Base-by-base conservation (phyloP, 2,329 filamentous ascomycete species). In the Claviceps monticola region DNA sequence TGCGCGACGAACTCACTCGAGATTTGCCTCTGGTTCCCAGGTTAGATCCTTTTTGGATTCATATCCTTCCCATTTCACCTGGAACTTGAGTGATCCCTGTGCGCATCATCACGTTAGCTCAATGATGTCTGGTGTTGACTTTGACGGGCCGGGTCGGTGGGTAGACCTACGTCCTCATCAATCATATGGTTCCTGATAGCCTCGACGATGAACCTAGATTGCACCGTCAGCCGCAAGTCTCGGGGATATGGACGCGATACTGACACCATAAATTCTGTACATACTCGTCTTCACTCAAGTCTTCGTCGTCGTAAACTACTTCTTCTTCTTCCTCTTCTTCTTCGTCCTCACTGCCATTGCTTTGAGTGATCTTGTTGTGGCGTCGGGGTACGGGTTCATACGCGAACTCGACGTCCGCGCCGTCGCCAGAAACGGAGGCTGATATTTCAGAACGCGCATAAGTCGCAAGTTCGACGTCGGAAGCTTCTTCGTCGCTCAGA, bases 41-140 rank as follows among this genome's bases (percentile, higher is more conserved):
- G 87, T 93, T 60, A 79, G 68, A 57, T 93, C 87, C 0, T 71
- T 65, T 55, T 82, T 80, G 55, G 82, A 77, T 0, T 86, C 79
- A 55, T 83, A 93, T 3, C 86, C 86, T 56, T 86, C 79, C 87
- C 87, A 93, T 60, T 91, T 89, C 38, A 93, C 84, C 49, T 83
- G 74, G 61, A 84, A 89, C 46, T 74, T 73, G 0, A 82, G 60
- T 4, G 64, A 63, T 19, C 76, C 77, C 69, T 79, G 54, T 6
- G 13, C 8, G 16, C 5, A 34, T 17, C 4, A 21, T 37, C 5
- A 9, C 8, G 29, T 51, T n/a, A 52, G 53, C 51, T 44, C 59
- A 45, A 36, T 21, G 14, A 42, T 29, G 23, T 23, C 17, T 9
- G 29, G 14, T 39, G 14, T 8, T 37, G 46, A 29, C 8, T 34